phyloP scores from a whole-genome alignment of 2,329 filamentous ascomycete species.

The Ceratocystis papillata region DNA sequence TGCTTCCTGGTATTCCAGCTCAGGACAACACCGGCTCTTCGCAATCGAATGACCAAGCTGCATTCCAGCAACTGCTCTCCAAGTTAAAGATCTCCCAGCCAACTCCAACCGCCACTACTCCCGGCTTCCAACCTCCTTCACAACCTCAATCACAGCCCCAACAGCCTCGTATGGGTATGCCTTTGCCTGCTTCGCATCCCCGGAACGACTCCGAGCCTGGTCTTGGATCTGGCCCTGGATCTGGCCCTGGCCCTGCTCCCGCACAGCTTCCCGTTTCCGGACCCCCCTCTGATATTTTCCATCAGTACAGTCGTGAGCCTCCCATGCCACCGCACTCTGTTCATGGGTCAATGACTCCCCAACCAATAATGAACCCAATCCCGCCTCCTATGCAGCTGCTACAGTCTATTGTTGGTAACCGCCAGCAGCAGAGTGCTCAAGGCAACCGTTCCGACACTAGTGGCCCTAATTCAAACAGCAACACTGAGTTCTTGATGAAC shows the following conservation, averaged over 20 bases:
- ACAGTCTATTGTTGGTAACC: conserved; percentile 48
- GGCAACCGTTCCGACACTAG: conserved; percentile 18
- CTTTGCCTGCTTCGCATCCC: conserved; percentile 17
- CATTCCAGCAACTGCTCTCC: conserved; percentile 69
- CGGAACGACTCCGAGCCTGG: conserved; percentile 17
- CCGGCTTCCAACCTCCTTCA: conserved; percentile 25
- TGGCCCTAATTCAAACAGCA: conserved; percentile 39
- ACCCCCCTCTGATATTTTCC: conserved; percentile 21
- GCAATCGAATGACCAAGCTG: conserved; percentile 57
- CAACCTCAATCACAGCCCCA: conserved; percentile 36
- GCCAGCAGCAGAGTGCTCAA: conserved; percentile 22
- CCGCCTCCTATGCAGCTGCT: conserved; percentile 49
- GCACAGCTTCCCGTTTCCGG: conserved; percentile 8
- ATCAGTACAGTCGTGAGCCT: conserved; percentile 30
- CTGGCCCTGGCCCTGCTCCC: background rate
- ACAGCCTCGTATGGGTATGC: conserved; percentile 28
- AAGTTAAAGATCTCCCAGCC: conserved; percentile 58
- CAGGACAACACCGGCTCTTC: conserved; percentile 37
- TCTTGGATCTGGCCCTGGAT: conserved; percentile 5
- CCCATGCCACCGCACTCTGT: conserved; percentile 30
- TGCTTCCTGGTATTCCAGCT: conserved; percentile 27
- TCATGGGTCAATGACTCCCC: conserved; percentile 45
- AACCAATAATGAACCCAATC: conserved; percentile 37
- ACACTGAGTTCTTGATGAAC: conserved; percentile 76
- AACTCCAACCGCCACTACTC: conserved; percentile 37